phyloP scores from a whole-genome alignment of 805 yeast genomes.

The Spencermartinsiella europaea region DNA sequence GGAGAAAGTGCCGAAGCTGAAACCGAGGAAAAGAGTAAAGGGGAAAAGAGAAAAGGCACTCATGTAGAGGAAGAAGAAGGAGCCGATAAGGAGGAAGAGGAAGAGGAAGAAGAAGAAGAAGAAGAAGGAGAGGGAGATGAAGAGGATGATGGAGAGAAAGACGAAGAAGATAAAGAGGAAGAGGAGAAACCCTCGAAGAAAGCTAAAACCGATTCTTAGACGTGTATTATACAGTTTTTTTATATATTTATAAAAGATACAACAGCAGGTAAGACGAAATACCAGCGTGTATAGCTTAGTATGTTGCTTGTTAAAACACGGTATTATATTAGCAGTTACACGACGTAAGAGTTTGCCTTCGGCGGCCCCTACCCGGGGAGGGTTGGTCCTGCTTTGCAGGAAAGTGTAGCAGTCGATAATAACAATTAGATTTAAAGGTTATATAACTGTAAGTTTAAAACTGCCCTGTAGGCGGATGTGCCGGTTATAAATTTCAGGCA shows the following conservation, averaged over 20 bases:
- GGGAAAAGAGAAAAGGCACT: background rate
- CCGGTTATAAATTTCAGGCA: too few relatives aligned
- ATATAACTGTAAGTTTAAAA: too few relatives aligned
- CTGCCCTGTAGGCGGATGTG: too few relatives aligned
- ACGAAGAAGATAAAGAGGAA: constrained; percentile 8
- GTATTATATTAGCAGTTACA: too few relatives aligned
- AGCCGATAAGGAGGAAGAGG: constrained; percentile 6
- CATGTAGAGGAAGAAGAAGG: constrained; percentile 1
- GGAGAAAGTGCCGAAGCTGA: constrained; percentile 4
- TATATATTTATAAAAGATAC: background rate
- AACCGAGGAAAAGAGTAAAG: constrained; percentile 7
- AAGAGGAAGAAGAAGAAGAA: constrained; percentile 5
- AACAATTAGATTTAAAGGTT: too few relatives aligned
- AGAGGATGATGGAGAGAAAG: background rate
- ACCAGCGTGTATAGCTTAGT: too few relatives aligned
- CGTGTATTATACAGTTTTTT: background rate
- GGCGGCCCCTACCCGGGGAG: background rate
- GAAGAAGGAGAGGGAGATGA: constrained; percentile 9
- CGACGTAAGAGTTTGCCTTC: too few relatives aligned
- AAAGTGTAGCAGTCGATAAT: too few relatives aligned
- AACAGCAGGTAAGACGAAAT: background rate
- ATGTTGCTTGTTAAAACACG: too few relatives aligned
- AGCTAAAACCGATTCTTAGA: constrained; percentile 9
- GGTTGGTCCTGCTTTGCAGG: background rate
- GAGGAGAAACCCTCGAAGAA: constrained; percentile 15